These are phyloP conservation scores for Heimioporus sp. DNA, from an alignment of 768 basidiomycete species.

Conservation along the genomic window DNA sequence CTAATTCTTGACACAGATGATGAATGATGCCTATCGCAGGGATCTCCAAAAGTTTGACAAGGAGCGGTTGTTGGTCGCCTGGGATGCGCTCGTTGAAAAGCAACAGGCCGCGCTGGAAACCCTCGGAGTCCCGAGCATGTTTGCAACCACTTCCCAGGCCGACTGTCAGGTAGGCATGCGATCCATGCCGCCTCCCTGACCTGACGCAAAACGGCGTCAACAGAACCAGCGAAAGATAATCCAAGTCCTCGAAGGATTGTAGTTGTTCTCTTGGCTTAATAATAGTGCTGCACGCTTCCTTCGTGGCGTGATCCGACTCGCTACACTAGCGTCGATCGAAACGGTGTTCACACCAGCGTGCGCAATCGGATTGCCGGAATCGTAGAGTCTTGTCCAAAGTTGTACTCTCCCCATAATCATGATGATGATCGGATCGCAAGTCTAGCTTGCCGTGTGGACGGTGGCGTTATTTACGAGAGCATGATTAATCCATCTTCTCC, in stretches of 20 bases:
- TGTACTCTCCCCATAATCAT: too few species aligned
- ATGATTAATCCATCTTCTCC: too few species aligned
- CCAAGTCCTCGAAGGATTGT: conserved; percentile 60
- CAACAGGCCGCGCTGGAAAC: conserved; percentile 66
- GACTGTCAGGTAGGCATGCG: conserved; percentile 54
- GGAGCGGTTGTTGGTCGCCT: conserved; percentile 68
- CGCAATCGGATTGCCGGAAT: too few species aligned
- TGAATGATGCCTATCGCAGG: conserved; percentile 59
- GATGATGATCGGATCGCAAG: too few species aligned
- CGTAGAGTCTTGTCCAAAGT: too few species aligned
- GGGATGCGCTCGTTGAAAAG: conserved; percentile 70
- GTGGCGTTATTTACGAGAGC: too few species aligned
- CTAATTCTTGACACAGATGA: conserved; percentile 47
- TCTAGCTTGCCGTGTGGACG: too few species aligned
- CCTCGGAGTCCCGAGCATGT: conserved; percentile 72
- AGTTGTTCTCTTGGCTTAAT: conserved; percentile 3
- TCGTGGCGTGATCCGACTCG: conserved; percentile 12
- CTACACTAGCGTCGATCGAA: conserved; percentile 7
- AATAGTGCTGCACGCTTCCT: not conserved
- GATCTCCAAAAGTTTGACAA: conserved; percentile 67
- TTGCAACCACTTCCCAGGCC: conserved; percentile 43
- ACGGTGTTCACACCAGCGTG: too few species aligned
- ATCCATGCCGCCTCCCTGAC: not conserved
- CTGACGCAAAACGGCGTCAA: conserved; percentile 2
- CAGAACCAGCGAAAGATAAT: conserved; percentile 73